phyloP scores from a whole-genome alignment of 495 filamentous ascomycete genomes.

The Acidiella bohemica region DNA sequence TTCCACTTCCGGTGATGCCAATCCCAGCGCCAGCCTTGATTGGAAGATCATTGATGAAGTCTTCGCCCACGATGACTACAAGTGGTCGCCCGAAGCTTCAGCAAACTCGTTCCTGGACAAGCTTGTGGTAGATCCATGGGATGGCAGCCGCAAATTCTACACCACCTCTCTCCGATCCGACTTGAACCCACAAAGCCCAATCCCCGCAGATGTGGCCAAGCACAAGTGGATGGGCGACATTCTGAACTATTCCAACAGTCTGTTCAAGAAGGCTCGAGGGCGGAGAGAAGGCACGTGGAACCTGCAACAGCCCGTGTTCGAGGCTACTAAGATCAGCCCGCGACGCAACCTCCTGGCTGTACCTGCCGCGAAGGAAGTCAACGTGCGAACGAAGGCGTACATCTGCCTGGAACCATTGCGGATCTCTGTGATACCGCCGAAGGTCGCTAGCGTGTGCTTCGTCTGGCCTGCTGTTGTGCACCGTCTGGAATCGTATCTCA shows the following conservation, averaged over 20 bases:
- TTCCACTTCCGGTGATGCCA: background rate
- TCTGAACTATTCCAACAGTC: slow-evolving; percentile 48
- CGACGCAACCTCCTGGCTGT: slow-evolving; percentile 71
- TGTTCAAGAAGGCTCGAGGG: slow-evolving; percentile 42
- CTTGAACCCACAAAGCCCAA: slow-evolving; percentile 40
- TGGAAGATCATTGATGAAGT: slow-evolving; percentile 48
- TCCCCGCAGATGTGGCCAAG: slow-evolving; percentile 40
- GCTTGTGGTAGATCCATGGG: slow-evolving; percentile 60
- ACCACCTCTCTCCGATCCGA: slow-evolving; percentile 31
- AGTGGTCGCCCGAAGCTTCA: slow-evolving; percentile 41
- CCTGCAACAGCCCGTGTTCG: slow-evolving; percentile 61
- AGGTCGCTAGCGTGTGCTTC: slow-evolving; percentile 51
- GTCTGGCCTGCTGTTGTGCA: slow-evolving; percentile 73
- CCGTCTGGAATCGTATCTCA: slow-evolving; percentile 66
- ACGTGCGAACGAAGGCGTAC: slow-evolving; percentile 25
- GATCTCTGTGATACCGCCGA: slow-evolving; percentile 60
- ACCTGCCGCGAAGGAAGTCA: slow-evolving; percentile 37
- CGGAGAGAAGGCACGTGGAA: slow-evolving; percentile 30
- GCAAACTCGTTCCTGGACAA: slow-evolving; percentile 46
- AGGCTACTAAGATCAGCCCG: slow-evolving; percentile 56
- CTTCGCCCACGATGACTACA: slow-evolving; percentile 36
- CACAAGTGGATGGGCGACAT: slow-evolving; percentile 45
- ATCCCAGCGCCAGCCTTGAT: slow-evolving; percentile 40
- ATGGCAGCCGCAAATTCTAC: slow-evolving; percentile 55
- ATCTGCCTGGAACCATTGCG: slow-evolving; percentile 51